These are phyloP conservation scores for Vaccinium vitisidaea DNA, from an alignment of 148 eudicot genomes.

Conservation along the genomic window DNA sequence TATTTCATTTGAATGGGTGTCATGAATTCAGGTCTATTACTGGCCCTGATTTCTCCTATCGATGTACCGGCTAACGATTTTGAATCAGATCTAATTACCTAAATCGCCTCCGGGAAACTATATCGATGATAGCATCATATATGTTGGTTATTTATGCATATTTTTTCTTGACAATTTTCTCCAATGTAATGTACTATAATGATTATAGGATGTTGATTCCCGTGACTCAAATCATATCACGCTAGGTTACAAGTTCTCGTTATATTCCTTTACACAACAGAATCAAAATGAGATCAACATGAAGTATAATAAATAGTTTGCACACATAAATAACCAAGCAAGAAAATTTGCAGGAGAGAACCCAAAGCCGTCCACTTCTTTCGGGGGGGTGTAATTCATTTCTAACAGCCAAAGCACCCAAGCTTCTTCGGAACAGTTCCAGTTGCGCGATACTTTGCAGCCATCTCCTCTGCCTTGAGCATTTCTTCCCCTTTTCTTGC, in stretches of 20 bases:
- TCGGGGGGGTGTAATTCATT: background rate
- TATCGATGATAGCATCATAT: background rate
- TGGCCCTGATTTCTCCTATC: background rate
- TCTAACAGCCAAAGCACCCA: slow-evolving; percentile 35
- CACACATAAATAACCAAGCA: background rate
- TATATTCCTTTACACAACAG: background rate
- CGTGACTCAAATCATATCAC: background rate
- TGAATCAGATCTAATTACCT: background rate
- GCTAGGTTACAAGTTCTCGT: background rate
- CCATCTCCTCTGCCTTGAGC: slow-evolving; percentile 50
- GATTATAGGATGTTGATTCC: background rate
- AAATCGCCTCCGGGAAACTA: no score
- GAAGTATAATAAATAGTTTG: background rate
- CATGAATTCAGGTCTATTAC: background rate
- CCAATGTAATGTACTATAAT: no score
- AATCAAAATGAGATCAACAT: background rate
- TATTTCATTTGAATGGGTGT: background rate
- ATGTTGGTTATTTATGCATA: no score
- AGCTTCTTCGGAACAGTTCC: slow-evolving; percentile 40
- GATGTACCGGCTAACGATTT: no score
- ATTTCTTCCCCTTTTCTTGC: slow-evolving; percentile 56
- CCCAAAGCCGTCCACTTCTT: background rate
- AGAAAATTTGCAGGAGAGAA: background rate
- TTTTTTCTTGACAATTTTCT: no score
- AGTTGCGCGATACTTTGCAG: slow-evolving; percentile 42